phyloP scores from a whole-genome alignment of 371 early-diverging fungal species.

The Actinomucor elegans region DNA sequence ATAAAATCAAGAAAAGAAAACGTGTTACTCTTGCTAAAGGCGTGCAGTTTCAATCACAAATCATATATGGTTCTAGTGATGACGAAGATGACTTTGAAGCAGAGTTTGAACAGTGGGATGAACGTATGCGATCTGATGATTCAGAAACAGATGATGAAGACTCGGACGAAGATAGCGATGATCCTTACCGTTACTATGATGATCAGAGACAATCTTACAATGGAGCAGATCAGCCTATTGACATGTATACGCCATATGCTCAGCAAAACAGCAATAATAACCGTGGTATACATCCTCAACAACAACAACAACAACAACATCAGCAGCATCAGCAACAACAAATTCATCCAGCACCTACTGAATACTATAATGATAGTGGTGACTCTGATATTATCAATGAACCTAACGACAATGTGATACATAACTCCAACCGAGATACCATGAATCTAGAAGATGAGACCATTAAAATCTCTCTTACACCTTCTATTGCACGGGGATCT shows the following conservation, averaged over 20 bases:
- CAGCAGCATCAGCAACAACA: background rate
- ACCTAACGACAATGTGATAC: background rate
- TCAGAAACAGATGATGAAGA: constrained; percentile 18
- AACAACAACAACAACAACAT: background rate
- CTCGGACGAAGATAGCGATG: constrained; percentile 23
- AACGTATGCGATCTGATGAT: constrained; percentile 33
- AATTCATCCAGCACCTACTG: background rate
- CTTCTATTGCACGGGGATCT: constrained; percentile 36
- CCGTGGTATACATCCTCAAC: background rate
- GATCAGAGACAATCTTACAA: constrained; percentile 1
- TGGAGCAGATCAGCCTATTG: constrained; percentile 10
- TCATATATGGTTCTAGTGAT: constrained; percentile 49
- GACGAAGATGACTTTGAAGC: constrained; percentile 56
- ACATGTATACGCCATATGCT: constrained; percentile 4
- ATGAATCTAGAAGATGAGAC: constrained; percentile 38
- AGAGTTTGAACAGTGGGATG: constrained; percentile 48
- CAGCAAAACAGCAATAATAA: too few species aligned
- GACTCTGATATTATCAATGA: constrained; percentile 25
- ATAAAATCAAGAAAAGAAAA: constrained; percentile 32
- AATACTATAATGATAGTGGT: constrained; percentile 4
- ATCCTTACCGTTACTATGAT: constrained; percentile 28
- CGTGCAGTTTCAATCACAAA: constrained; percentile 52
- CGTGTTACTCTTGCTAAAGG: constrained; percentile 44
- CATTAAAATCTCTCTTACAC: constrained; percentile 50
- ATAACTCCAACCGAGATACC: background rate